phyloP scores from a whole-genome alignment of 441 rosid genomes.

The Melastoma candidum region DNA sequence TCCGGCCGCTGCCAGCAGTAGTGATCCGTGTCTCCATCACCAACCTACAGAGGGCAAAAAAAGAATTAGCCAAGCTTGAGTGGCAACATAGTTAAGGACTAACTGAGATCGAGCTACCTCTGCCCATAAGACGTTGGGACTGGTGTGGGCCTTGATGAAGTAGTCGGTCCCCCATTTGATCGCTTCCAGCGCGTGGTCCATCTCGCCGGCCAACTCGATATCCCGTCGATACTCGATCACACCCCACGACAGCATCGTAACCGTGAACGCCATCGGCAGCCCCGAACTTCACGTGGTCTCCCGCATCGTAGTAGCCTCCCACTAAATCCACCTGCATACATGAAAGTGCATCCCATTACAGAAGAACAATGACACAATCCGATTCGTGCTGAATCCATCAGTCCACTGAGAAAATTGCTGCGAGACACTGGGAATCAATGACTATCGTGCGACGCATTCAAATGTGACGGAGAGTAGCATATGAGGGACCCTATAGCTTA shows the following conservation, averaged over 20 bases:
- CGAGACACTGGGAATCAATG: too few species aligned
- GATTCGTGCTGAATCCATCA: too few species aligned
- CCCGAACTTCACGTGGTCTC: slow-evolving; percentile 91
- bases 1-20: slow-evolving; percentile 98
- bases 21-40: slow-evolving; percentile 92
- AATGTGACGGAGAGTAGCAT: too few species aligned
- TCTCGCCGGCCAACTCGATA: slow-evolving; percentile 58
- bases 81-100: neutral
- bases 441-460: neutral
- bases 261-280: slow-evolving; percentile 92
- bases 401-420: too few species aligned
- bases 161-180: slow-evolving; percentile 94
- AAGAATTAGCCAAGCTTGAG: neutral
- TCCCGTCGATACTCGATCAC: slow-evolving; percentile 53
- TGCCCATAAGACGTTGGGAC: slow-evolving; percentile 78
- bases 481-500: too few species aligned
- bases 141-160: slow-evolving; percentile 78
- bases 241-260: slow-evolving; percentile 89
- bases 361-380: too few species aligned
- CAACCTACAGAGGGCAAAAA: slow-evolving; percentile 29
- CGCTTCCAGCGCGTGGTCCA: slow-evolving; percentile 74
- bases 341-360: too few species aligned
- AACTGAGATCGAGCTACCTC: slow-evolving; percentile 33
- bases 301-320: slow-evolving; percentile 96
- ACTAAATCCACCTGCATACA: slow-evolving; percentile 70